These are phyloP conservation scores for Heterobasidion occidentale DNA, from an alignment of 1,284 basidiomycete species.

Conservation along the genomic window DNA sequence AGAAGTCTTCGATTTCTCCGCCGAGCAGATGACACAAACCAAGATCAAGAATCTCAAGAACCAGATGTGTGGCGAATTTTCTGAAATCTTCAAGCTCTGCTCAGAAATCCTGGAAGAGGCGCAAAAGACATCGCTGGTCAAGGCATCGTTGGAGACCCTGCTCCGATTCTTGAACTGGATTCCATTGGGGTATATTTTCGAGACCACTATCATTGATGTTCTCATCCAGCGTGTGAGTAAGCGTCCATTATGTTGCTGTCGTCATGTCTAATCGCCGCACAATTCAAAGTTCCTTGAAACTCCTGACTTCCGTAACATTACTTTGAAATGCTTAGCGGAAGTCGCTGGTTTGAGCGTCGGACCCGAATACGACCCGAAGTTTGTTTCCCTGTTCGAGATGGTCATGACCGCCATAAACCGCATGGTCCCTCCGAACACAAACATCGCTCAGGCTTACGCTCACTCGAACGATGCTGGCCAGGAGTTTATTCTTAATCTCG, in stretches of 20 bases:
- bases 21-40: conserved; percentile 97
- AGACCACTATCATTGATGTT: conserved; percentile 96
- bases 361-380: conserved; percentile 98
- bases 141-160: conserved; percentile 92
- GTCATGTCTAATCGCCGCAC: conserved; percentile 1
- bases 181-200: conserved; percentile 97
- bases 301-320: conserved; percentile 95
- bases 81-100: conserved; percentile 93
- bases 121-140: conserved; percentile 94
- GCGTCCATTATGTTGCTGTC: conserved; percentile 12
- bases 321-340: conserved; percentile 96
- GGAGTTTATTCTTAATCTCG: conserved; percentile 95
- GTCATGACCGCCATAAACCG: conserved; percentile 96
- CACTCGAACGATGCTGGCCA: conserved; percentile 91
- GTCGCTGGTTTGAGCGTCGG: conserved; percentile 92
- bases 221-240: conserved; percentile 75
- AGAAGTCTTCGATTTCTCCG: conserved; percentile 98
- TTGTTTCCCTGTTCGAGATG: conserved; percentile 95
- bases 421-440: conserved; percentile 96
- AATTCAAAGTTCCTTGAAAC: conserved; percentile 90
- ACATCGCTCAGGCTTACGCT: conserved; percentile 90
- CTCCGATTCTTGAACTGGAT: conserved; percentile 99
- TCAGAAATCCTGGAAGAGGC: conserved; percentile 97
- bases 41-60: conserved; percentile 98
- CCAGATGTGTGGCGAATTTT: conserved; percentile 96